Evolutionary conservation across 2,329 filamentous ascomycete genomes (phyloP), one percentile per base, ranked within the genome.

Genomic region (Zymoseptoria pseudotritici): DNA sequence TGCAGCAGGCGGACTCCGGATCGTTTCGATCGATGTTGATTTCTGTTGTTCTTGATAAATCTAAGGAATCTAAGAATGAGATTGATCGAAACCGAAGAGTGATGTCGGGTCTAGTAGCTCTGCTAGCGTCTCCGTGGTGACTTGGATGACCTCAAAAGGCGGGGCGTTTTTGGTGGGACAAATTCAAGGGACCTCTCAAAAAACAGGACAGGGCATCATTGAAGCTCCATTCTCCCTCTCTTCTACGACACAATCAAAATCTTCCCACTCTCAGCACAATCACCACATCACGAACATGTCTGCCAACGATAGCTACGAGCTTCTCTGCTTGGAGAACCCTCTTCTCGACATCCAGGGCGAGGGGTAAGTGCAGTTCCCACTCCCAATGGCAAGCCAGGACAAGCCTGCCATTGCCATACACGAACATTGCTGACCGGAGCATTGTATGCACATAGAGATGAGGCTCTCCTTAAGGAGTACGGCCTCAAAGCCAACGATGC

Each of bases 271-370:
- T 17, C 36, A 46, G 36, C 13, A 46, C 36, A 46, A 46, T 46
- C 11, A 46, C 13, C 3, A 13, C 51, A 56, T 36, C 49, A 53
- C 19, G 11, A 63, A 52, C 57, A 67, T 66, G 67, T 62, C 64
- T 54, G 57, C 64, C 58, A 60, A 64, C 53, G 63, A 70, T 79
- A 87, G 91, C 78, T 97, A 88, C 80, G 83, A 90, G 77, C 88
- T 99, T 72, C 83, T 97, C 73, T 94, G 89, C 78, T 80, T 99
- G 72, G 94, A 97, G 87, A 99, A 99, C 79, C 94, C 94, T 76
- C 87, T 99, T 71, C 89, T 99, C 71, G 93, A 99, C 75, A 99
- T 99, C 76, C 93, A 97, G 80, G 94, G 88, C 70, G 76, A 82
- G 70, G 85, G 83, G 85, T 86, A 77, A 65, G 79, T 46, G 36